Base-by-base conservation (phyloP, 1,284 basidiomycete species). In the Irpex sp. region DNA sequence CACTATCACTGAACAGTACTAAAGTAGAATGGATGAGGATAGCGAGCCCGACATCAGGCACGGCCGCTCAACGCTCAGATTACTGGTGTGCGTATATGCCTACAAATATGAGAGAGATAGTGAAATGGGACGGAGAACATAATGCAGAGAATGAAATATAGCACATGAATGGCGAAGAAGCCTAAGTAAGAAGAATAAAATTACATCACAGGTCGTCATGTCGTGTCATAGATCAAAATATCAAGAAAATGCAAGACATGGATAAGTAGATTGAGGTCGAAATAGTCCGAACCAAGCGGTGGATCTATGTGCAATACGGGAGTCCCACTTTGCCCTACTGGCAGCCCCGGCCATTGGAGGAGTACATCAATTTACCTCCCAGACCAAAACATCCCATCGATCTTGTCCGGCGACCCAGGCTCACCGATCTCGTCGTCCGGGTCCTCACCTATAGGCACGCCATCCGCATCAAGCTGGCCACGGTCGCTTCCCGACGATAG, bases 341-440 rank as follows among this genome's bases (percentile, higher is more conserved):
- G 31, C 31, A 34, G 31, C 31, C 31, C 31, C 6, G 31, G 31
- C 31, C 31, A 34, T 6, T 34, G 1, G 31, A 34, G 31, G 31
- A 6, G 6, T 34, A 34, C 31, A 34, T 6, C 31, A 34, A 34
- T 47, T 31, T 57, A 66, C 31, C 65, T 62, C 4, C 65, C 65
- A 31, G 62, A 62, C 65, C 65, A 66, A 7, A 58, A n/a, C 36
- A 64, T 37, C 1, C 26, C n/a, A 49, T 63, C 62, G 55, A 38
- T 59, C 55, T 67, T 67, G 57, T 65, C 64, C 5, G 63, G 63
- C 8, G 57, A 59, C 36, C 57, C 58, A 31, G 57, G 59, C n/a
- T 67, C 66, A 61, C 9, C 40, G 15, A 55, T 57, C 11, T 62
- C 65, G 4, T 36, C 49, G 8, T 17, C 49, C 2, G 13, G n/a